These are phyloP conservation scores for Mikania micrantha DNA, from an alignment of 129 eudicot species.

Conservation along the genomic window DNA sequence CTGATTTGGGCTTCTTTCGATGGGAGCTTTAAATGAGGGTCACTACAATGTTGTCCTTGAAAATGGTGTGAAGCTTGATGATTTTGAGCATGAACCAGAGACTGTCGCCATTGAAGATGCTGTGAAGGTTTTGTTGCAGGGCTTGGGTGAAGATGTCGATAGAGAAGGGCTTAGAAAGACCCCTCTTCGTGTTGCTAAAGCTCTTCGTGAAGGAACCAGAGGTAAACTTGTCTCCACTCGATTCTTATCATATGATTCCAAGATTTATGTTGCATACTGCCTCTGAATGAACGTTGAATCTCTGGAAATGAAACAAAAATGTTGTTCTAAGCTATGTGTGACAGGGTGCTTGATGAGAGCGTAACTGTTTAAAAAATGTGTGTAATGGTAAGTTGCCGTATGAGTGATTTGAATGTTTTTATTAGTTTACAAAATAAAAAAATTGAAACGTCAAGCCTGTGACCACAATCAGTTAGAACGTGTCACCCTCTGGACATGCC, in stretches of 20 bases:
- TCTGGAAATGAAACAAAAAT: too few relatives aligned
- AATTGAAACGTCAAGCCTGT: too few relatives aligned
- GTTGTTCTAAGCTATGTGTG: not conserved
- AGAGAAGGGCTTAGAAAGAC: slow-evolving; percentile 87
- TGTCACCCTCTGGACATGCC: too few relatives aligned
- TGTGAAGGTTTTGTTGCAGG: slow-evolving; percentile 75
- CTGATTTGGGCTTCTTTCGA: slow-evolving; percentile 25
- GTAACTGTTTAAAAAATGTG: too few relatives aligned
- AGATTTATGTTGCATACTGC: not conserved
- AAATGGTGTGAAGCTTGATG: slow-evolving; percentile 52
- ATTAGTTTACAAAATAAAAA: too few relatives aligned
- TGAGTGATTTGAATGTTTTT: too few relatives aligned
- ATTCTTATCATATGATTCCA: not conserved
- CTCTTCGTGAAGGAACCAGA: slow-evolving; percentile 80
- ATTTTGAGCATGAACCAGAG: slow-evolving; percentile 45
- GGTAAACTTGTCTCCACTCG: slow-evolving; percentile 32
- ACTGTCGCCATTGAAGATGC: slow-evolving; percentile 61
- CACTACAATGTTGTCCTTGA: slow-evolving; percentile 48
- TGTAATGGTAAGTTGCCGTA: too few relatives aligned
- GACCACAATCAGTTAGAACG: too few relatives aligned
- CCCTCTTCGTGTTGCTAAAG: slow-evolving; percentile 96
- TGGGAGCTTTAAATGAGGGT: slow-evolving; percentile 91
- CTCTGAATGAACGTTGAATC: too few relatives aligned
- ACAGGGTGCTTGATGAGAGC: too few relatives aligned
- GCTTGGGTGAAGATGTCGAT: slow-evolving; percentile 82